Base-by-base conservation (phyloP, 768 basidiomycete genomes). In the Mycena capillaripes region DNA sequence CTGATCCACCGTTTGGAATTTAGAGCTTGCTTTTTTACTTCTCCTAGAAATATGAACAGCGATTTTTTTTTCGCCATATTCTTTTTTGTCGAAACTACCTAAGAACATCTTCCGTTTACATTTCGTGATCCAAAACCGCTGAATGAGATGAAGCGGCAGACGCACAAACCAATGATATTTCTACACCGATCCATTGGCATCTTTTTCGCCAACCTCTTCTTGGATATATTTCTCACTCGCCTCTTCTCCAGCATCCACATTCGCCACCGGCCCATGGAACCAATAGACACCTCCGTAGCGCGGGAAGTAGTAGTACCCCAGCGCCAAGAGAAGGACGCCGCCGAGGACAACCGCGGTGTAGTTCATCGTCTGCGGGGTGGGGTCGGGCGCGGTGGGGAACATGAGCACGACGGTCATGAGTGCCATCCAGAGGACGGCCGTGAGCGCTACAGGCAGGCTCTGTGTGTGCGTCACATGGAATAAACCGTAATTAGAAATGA, bases 241-340 rank as follows among this genome's bases (percentile, higher is more conserved):
- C 3, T 29, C 27, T 2, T 27, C 27, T 29, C 25, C 27, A 11
- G 4, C 30, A 2, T 56, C 52, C 23, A 77, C 63, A 36, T 76
- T 78, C 19, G 76, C 53, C 6, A 61, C 60, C 7, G 80, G 80
- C 16, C 79, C 81, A 40, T 63, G 76, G 63, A 81, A 81, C 78
- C 79, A 81, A 42, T 77, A 46, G 21, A 70, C 72, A 2, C 79
- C 80, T 10, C 79, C 79, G 32, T 78, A 78, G 55, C 82, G 80
- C 1, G 89, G 89, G 74, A 89, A 85, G 79, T 89, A 91, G 76
- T 89, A 92, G 84, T 88, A 92, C 1, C 81, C 71, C 11, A 89
- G 72, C 2, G 89, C 86, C 38, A 91, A 83, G 4, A 83, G 46
- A 58, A 90, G 78, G 9, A 87, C 81, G 6, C 87, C 89, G 0